A percentile compares a stretch with the other conserved stretches of the same genome.
Conservation (phyloP, 1,284 basidiomycete species). For the Ustanciosporium gigantosporum region DNA sequence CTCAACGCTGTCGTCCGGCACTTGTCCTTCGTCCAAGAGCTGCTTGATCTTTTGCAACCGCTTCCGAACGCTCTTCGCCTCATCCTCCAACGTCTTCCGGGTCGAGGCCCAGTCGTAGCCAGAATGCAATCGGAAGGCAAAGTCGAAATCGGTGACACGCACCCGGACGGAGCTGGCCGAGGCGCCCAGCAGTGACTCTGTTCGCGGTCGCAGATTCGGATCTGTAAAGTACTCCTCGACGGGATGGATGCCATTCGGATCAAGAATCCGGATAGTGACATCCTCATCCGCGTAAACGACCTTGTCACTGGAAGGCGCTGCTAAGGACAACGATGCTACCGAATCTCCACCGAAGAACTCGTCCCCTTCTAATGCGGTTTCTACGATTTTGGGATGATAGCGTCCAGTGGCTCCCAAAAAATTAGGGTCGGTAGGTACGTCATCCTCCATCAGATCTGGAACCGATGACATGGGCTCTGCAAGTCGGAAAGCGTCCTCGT, state of each 20-base stretch:
- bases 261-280: conserved; percentile 81
- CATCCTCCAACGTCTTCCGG: conserved; percentile 81
- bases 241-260: conserved; percentile 66
- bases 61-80: conserved; percentile 82
- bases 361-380: conserved; percentile 66
- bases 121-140: conserved; percentile 37
- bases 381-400: conserved; percentile 69
- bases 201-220: conserved; percentile 20
- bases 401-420: conserved; percentile 72
- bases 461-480: conserved; percentile 70
- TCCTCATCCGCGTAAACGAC: conserved; percentile 73
- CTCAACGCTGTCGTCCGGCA: conserved; percentile 78
- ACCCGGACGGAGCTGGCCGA: conserved; percentile 33
- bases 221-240: conserved; percentile 41
- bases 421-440: conserved; percentile 83
- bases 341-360: conserved; percentile 61
- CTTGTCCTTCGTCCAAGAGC: conserved; percentile 87
- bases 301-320: conserved; percentile 58
- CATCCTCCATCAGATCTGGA: conserved; percentile 87
- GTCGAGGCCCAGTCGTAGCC: conserved; percentile 90
- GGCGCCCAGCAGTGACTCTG: conserved; percentile 14
- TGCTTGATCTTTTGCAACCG: conserved; percentile 88
- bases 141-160: conserved; percentile 34
- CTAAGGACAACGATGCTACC: conserved; percentile 40
- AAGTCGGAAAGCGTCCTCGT: conserved; percentile 78